Conservation (phyloP, 257 asterid species). For the Fraxinus quadrangulata region DNA sequence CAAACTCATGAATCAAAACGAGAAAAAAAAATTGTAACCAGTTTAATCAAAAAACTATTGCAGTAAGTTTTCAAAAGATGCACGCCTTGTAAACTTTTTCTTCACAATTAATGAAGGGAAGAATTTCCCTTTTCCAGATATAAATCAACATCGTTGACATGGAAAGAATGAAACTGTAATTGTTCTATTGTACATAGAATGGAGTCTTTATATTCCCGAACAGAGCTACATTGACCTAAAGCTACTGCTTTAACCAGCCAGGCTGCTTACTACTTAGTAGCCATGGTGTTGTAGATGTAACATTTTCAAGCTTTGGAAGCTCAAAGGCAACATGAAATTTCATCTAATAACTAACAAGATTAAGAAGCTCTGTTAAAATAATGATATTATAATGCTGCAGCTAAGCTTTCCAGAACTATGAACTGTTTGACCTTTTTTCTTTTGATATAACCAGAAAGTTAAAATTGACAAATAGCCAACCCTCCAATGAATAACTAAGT, state of each 20-base stretch:
- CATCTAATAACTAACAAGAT: not conserved
- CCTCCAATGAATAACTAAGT: slow-evolving; percentile 18
- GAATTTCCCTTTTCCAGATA: not conserved
- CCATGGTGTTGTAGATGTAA: not conserved
- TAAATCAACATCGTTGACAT: not conserved
- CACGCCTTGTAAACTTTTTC: not conserved
- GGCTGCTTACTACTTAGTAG: not conserved
- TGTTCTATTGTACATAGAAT: not conserved
- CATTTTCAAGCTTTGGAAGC: not conserved
- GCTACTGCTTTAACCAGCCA: not conserved
- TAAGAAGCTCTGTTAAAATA: not conserved
- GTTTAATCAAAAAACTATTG: not conserved
- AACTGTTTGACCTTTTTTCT: not conserved
- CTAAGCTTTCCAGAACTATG: not conserved
- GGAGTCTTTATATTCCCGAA: not conserved
- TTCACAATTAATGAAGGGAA: not conserved
- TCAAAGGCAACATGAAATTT: not conserved
- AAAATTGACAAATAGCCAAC: not conserved
- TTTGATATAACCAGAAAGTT: not conserved
- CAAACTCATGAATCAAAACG: not conserved
- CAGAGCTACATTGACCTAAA: not conserved
- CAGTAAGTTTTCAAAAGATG: not conserved
- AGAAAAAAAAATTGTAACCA: not conserved
- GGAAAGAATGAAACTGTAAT: not conserved
- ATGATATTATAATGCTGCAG: not conserved